These are phyloP conservation scores for Botryotinia convoluta DNA, from an alignment of 2,329 filamentous ascomycete species.

Conservation along the genomic window DNA sequence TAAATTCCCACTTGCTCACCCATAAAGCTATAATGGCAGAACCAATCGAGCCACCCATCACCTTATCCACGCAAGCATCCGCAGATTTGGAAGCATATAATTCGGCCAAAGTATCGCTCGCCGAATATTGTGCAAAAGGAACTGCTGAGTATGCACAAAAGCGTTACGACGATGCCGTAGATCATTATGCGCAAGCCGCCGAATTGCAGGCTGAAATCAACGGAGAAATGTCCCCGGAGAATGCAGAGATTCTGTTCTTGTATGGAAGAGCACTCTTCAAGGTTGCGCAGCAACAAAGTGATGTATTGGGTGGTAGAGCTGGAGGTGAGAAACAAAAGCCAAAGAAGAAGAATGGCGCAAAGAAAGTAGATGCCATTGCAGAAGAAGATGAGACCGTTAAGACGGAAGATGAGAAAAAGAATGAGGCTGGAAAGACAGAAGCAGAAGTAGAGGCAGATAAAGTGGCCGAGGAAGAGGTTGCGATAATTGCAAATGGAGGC, in stretches of 20 bases:
- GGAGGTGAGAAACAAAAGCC: constrained; percentile 52
- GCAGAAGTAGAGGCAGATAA: constrained; percentile 45
- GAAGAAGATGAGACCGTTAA: constrained; percentile 54
- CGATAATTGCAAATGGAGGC: constrained; percentile 38
- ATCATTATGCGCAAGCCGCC: constrained; percentile 83
- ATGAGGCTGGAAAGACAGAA: constrained; percentile 43
- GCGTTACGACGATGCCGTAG: constrained; percentile 80
- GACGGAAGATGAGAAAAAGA: constrained; percentile 51
- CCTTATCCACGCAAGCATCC: constrained; percentile 27
- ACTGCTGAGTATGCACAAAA: constrained; percentile 84
- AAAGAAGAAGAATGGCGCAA: constrained; percentile 43
- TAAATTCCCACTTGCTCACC: neutral
- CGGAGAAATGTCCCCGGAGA: constrained; percentile 85
- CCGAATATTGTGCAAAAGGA: constrained; percentile 74
- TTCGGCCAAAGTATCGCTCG: constrained; percentile 59
- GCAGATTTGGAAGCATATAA: constrained; percentile 35
- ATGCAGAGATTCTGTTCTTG: constrained; percentile 89
- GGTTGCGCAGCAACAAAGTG: constrained; percentile 89
- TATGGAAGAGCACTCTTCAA: constrained; percentile 94
- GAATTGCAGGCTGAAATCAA: constrained; percentile 89
- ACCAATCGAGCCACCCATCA: constrained; percentile 31
- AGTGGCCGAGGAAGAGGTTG: constrained; percentile 47
- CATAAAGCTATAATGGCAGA: constrained; percentile 31
- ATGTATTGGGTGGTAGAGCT: constrained; percentile 84
- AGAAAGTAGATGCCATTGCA: constrained; percentile 41